Percentiles rank a stretch among this genome's conserved stretches.
These are phyloP conservation scores for Huntiella abstrusa DNA, from an alignment of 2,329 filamentous ascomycete genomes.

Conservation along the genomic window DNA sequence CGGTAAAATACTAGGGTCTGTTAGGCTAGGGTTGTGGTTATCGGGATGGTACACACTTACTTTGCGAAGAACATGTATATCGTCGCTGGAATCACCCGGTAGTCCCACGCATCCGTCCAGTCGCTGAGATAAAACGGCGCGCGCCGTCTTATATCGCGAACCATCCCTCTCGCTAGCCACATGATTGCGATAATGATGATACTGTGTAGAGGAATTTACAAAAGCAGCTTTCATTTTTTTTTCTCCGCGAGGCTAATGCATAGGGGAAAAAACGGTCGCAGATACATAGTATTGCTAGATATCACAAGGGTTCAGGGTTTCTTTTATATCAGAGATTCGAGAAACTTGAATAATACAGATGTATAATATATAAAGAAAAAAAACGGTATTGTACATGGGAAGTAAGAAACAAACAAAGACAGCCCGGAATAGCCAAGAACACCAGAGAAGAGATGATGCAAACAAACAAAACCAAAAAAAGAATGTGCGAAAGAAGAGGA, in stretches of 20 bases:
- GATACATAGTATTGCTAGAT: neutral
- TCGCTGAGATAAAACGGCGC: constrained; percentile 65
- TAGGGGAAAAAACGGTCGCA: no score
- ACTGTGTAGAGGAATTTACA: neutral
- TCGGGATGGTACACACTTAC: constrained; percentile 26
- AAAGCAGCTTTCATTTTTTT: neutral
- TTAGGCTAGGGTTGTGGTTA: neutral
- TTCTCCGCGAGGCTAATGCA: neutral
- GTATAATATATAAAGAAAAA: neutral
- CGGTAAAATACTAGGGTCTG: constrained; percentile 49
- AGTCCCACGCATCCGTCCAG: constrained; percentile 78
- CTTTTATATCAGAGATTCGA: neutral
- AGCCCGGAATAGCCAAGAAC: neutral
- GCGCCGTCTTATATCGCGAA: constrained; percentile 55
- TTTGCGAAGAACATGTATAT: constrained; percentile 94
- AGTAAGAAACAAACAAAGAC: neutral
- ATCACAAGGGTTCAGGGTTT: no score
- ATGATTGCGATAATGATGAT: neutral
- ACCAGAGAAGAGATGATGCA: constrained; percentile 2
- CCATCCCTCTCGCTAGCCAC: constrained; percentile 53
- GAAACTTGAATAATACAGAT: neutral
- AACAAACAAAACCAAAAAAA: neutral
- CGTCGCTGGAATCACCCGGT: constrained; percentile 70
- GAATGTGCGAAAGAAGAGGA: neutral
- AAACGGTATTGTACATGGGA: neutral